These are phyloP conservation scores for Roridomyces roridus DNA, from an alignment of 768 basidiomycete genomes.

Conservation along the genomic window DNA sequence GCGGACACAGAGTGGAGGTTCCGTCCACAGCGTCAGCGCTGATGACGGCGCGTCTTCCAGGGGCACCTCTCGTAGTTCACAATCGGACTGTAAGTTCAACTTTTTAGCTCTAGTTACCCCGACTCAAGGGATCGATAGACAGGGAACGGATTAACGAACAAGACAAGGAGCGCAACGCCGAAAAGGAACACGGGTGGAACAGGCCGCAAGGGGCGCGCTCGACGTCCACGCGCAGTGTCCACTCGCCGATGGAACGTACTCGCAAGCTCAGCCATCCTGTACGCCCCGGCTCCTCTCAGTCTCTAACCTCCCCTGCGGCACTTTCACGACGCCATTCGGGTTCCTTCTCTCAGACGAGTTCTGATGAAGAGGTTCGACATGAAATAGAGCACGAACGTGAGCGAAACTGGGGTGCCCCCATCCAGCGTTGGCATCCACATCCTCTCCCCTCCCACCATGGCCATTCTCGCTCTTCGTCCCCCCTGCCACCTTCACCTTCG, in stretches of 20 bases:
- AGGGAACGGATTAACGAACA: conserved; percentile 48
- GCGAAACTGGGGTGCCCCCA: conserved; percentile 76
- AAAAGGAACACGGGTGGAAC: conserved; percentile 65
- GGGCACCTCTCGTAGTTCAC: conserved; percentile 53
- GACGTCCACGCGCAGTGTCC: conserved; percentile 23
- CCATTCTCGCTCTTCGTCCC: conserved; percentile 24
- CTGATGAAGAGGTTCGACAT: conserved; percentile 39
- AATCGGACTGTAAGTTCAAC: conserved; percentile 54
- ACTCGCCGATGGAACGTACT: conserved; percentile 32
- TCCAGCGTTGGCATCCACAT: conserved; percentile 55
- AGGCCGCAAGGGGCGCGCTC: conserved; percentile 49
- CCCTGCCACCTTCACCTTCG: conserved; percentile 23
- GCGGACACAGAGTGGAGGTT: conserved; percentile 43
- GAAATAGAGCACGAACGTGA: conserved; percentile 59
- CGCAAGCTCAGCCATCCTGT: conserved; percentile 41
- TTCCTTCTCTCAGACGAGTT: conserved; percentile 45
- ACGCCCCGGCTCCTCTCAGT: conserved; percentile 46
- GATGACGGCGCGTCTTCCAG: conserved; percentile 48
- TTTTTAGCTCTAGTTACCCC: no score
- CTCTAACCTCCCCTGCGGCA: conserved; percentile 40
- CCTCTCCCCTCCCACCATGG: conserved; percentile 5
- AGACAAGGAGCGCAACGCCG: conserved; percentile 49
- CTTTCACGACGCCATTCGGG: conserved; percentile 41
- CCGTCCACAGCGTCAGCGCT: conserved; percentile 48
- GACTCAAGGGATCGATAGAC: no score